A percentile compares a stretch with the other conserved stretches of the same genome.
These are phyloP conservation scores for Penicillium psychrosexuale DNA, from an alignment of 2,329 filamentous ascomycete genomes.

Conservation along the genomic window DNA sequence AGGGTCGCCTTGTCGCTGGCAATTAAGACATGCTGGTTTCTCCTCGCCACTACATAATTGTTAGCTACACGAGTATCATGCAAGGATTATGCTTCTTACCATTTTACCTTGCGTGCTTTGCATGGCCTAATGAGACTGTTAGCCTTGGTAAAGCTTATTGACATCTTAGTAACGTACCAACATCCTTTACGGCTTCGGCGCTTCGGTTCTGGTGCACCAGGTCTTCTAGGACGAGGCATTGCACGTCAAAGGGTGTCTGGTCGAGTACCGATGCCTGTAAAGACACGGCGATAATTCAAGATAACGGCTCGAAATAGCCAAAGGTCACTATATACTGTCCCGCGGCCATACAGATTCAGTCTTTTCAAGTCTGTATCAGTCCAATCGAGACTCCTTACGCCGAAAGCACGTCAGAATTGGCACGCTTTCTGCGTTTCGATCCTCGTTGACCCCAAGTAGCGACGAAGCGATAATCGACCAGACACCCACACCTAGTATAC, in stretches of 20 bases:
- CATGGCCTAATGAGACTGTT: conserved; percentile 59
- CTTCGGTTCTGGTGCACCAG: conserved; percentile 63
- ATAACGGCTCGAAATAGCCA: conserved; percentile 18
- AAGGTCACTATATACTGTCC: conserved; percentile 18
- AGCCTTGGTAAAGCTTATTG: background rate
- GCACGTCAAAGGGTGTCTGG: conserved; percentile 23
- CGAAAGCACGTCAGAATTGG: conserved; percentile 6
- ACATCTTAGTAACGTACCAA: conserved; percentile 50
- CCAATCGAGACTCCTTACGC: conserved; percentile 9
- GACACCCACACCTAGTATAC: conserved; percentile 34
- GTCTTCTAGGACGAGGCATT: conserved; percentile 65
- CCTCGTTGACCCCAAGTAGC: conserved; percentile 34
- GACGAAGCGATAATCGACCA: conserved; percentile 37
- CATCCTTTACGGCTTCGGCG: conserved; percentile 66
- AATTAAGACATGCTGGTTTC: conserved; percentile 69
- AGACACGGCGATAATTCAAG: conserved; percentile 14
- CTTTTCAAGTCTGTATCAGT: background rate
- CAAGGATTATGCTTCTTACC: conserved; percentile 41
- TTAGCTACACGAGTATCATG: conserved; percentile 11
- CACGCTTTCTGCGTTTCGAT: conserved; percentile 28
- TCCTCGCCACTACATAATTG: conserved; percentile 62
- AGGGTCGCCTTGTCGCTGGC: conserved; percentile 65
- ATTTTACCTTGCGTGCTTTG: conserved; percentile 76
- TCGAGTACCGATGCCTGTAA: conserved; percentile 13
- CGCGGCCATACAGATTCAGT: conserved; percentile 24